Percentiles rank a stretch among this genome's conserved stretches.
Evolutionary conservation across 148 eudicot genomes (phyloP).

Genomic region (Nepenthes mirabilis): DNA sequence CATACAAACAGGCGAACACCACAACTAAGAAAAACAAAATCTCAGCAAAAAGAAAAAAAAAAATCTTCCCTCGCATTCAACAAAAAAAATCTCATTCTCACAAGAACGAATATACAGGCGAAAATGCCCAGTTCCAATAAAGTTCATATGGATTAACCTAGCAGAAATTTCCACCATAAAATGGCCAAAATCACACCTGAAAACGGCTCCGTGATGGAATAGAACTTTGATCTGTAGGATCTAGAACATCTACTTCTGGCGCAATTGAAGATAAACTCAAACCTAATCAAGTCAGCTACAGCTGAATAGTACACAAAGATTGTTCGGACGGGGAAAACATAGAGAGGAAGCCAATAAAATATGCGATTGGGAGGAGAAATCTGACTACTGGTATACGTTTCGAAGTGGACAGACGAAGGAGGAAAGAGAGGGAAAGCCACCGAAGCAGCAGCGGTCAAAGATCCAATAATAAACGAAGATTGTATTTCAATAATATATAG

Average conservation of each 20-base stretch:
- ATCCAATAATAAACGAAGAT: constrained; percentile 25
- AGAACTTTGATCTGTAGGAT: background rate
- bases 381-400: constrained; percentile 6
- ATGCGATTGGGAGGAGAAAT: constrained; percentile 2
- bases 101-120: too few relatives aligned
- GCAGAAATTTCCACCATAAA: too few relatives aligned
- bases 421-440: constrained; percentile 11
- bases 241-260: background rate
- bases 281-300: constrained; percentile 25
- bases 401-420: background rate
- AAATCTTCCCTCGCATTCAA: too few relatives aligned
- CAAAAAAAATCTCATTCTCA: too few relatives aligned
- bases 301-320: constrained; percentile 21
- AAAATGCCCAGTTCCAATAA: too few relatives aligned
- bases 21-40: background rate
- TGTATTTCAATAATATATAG: background rate
- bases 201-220: too few relatives aligned
- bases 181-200: too few relatives aligned
- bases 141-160: too few relatives aligned
- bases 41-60: background rate
- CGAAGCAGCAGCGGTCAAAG: constrained; percentile 48
- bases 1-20: too few relatives aligned
- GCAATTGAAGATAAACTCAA: constrained; percentile 1
- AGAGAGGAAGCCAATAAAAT: constrained; percentile 1
- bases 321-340: constrained; percentile 16